Evolutionary conservation across 768 basidiomycete genomes (phyloP), one percentile per base, ranked within the genome.

Genomic region (Podaxis sp.): DNA sequence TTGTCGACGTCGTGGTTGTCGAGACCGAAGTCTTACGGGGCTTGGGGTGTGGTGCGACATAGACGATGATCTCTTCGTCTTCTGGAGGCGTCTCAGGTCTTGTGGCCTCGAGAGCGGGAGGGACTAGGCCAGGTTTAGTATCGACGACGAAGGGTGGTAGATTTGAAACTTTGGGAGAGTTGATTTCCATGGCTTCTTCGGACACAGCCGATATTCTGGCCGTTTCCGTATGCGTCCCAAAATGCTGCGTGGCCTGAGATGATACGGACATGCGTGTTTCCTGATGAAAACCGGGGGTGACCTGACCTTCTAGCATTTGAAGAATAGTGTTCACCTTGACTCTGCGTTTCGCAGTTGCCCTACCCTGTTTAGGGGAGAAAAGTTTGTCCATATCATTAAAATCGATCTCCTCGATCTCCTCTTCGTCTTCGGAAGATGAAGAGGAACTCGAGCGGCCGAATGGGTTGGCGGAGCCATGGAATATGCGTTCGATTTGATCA

Each of bases 1-100:
- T 20, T 17, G 44, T 46, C 6, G 15, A n/a, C 26, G n/a, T 20
- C 54, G 36, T 8, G 22, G 54, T 22, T 3, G 58, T 38, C 33
- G 38, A 22, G 5, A 30, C 8, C 33, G 59, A 38, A 52, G 1
- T 70, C 67, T 0, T 88, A 83, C 4, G 46, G 8, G 11, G 17
- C 15, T 36, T 60, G 38, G 90, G 90, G 68, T 89, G 83, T 0
- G 91, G 90, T 0, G 90, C 89, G 26, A 86, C 87, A 68, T 92
- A 92, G 10, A 93, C 90, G 59, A 93, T 91, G 3, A 83, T 70
- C 60, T 93, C 91, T 20, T 89, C 88, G 33, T 86, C 86, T 30
- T 78, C 79, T 12, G 62, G 60, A 11, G 65, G 51, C 36, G 58
- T 56, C 22, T 70, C 37, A 28, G 58, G 57, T 61, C 6, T 17